Base-by-base conservation (phyloP, 495 filamentous ascomycete species). In the Aspergillus leporis region DNA sequence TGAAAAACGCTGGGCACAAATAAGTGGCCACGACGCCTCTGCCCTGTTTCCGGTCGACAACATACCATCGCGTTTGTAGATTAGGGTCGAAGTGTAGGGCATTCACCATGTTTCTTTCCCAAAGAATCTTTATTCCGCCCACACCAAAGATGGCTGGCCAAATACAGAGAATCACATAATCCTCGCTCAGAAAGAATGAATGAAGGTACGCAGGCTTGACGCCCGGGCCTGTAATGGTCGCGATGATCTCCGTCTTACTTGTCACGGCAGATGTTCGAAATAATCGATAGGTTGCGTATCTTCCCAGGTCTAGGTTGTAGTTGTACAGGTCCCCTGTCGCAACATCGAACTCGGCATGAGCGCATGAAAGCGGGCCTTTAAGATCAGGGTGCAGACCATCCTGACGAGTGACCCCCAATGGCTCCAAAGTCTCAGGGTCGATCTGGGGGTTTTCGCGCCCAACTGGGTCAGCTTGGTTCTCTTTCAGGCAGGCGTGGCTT, bases 301-400 rank as follows among this genome's bases (percentile, higher is more conserved):
- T 22, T 10, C 61, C 61, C 7, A 63, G 23, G 46, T 55, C 56
- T 0, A 63, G 61, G 36, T 63, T 63, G 55, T 51, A 63, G 56
- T 63, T 63, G 28, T 52, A 63, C 10, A 52, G 2, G 36, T 63
- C 61, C 0, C 61, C 61, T 18, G 61, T 55, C 2, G 22, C 49
- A 36, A 55, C 31, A 43, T 63, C 61, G 25, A 51, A 47, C 41
- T 51, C 25, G 16, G 56, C 55, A 38, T 63, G 61, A 8, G 61
- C 61, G 22, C 55, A 59, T 9, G 61, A 59, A 9, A 63, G 40
- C 13, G 61, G 61, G 1, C 61, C 60, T 50, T 59, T 59, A 5
- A 63, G 36, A 30, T 47, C 47, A 18, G 61, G 51, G 48, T 63
- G 61, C 36, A 63, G 52, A 1, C 12, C 16, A 8, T 9, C 36